Percentiles rank a stretch among this genome's conserved stretches.
Evolutionary conservation across 768 basidiomycete species (phyloP).

Genomic region (Sutorius australiensis): DNA sequence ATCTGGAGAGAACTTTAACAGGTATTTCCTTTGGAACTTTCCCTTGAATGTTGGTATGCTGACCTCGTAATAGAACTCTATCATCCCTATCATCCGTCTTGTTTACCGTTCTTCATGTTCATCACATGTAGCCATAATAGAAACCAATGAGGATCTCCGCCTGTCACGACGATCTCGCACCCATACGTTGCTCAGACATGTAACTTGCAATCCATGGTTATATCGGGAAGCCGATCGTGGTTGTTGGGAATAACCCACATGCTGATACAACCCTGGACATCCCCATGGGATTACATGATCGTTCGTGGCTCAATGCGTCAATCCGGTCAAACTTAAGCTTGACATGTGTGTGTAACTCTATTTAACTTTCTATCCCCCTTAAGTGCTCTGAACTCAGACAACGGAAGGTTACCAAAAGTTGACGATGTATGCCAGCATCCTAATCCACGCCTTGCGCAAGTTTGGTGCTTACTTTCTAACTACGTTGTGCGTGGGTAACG

Average conservation of each 20-base stretch:
- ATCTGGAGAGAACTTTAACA: constrained; percentile 33
- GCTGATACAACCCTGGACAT: background rate
- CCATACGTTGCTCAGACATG: background rate
- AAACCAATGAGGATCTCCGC: constrained; percentile 6
- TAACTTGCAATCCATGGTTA: background rate
- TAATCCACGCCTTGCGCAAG: background rate
- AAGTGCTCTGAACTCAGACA: constrained; percentile 19
- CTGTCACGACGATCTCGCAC: background rate
- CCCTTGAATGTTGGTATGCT: background rate
- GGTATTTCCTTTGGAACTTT: constrained; percentile 12
- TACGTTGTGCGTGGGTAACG: background rate
- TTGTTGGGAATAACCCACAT: constrained; percentile 2
- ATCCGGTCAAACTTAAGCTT: constrained; percentile 23
- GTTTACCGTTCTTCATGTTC: constrained; percentile 14
- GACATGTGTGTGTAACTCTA: constrained; percentile 18
- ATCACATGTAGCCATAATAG: constrained; percentile 17
- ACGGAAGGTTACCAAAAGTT: constrained; percentile 4
- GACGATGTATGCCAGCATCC: constrained; percentile 12
- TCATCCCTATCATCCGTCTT: constrained; percentile 1
- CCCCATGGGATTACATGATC: constrained; percentile 4
- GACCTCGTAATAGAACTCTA: constrained; percentile 1
- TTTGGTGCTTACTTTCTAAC: background rate
- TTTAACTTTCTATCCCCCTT: constrained; percentile 4
- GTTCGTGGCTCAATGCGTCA: background rate
- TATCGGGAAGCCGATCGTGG: constrained; percentile 7